These are phyloP conservation scores for Cryptococcus deneoformans DNA, from an alignment of 1,284 basidiomycete genomes.

Conservation along the genomic window DNA sequence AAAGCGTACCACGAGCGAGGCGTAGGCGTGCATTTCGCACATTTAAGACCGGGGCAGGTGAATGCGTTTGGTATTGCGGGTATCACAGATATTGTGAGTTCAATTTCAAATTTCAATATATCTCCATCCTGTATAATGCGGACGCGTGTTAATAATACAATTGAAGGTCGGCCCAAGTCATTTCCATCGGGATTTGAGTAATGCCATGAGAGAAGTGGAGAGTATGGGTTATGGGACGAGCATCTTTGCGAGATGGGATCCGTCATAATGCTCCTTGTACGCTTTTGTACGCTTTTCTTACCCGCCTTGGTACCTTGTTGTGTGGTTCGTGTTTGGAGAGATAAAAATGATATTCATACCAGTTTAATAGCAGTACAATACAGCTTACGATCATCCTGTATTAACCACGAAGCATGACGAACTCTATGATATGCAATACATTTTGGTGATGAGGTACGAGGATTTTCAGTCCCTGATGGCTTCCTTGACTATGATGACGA, in stretches of 20 bases:
- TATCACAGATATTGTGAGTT: slow-evolving; percentile 39
- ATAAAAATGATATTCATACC: no score
- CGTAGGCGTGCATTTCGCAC: slow-evolving; percentile 74
- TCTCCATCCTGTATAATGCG: neutral
- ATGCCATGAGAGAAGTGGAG: slow-evolving; percentile 44
- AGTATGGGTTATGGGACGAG: slow-evolving; percentile 38
- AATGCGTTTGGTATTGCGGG: slow-evolving; percentile 56
- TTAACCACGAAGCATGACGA: no score
- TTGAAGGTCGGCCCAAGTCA: slow-evolving; percentile 62
- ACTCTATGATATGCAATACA: no score
- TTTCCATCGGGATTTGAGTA: slow-evolving; percentile 64
- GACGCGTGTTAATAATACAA: slow-evolving; percentile 59
- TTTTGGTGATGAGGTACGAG: no score
- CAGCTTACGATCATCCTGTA: no score
- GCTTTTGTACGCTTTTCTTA: no score
- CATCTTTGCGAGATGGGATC: slow-evolving; percentile 17
- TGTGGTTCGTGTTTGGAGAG: no score
- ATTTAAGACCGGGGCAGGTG: slow-evolving; percentile 61
- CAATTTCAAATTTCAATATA: neutral
- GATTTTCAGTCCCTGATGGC: no score
- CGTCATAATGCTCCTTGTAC: neutral
- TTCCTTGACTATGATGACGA: no score
- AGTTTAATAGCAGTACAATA: no score
- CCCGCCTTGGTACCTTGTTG: no score
- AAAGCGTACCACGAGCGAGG: slow-evolving; percentile 68